Conservation (phyloP, 768 basidiomycete genomes). For the Mycena haematopus region DNA sequence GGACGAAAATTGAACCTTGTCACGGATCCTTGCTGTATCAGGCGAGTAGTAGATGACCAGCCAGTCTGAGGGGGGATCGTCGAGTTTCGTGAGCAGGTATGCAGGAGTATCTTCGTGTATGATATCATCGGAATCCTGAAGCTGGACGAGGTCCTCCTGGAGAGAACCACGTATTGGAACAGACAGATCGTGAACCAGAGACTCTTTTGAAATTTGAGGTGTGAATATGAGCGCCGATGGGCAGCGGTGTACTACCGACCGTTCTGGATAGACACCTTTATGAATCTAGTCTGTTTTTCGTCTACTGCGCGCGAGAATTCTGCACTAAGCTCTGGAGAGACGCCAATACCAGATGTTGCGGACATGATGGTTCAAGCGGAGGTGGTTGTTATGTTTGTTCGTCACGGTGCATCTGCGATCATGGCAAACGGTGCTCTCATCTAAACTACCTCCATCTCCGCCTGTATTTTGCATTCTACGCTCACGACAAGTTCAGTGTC, state of each 20-base stretch:
- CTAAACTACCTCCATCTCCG: conserved; percentile 5
- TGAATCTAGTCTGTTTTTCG: conserved; percentile 62
- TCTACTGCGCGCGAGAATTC: conserved; percentile 65
- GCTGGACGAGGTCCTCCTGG: conserved; percentile 62
- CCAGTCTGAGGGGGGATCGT: conserved; percentile 70
- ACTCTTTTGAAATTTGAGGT: conserved; percentile 53
- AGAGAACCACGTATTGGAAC: conserved; percentile 58
- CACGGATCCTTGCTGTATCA: conserved; percentile 77
- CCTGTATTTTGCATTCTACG: not conserved
- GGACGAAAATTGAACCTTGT: conserved; percentile 62
- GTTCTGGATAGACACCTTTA: conserved; percentile 78
- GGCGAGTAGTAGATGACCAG: conserved; percentile 82
- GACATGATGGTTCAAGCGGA: conserved; percentile 57
- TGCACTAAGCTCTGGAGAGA: conserved; percentile 61
- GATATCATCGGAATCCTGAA: conserved; percentile 53
- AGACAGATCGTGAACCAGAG: conserved; percentile 65
- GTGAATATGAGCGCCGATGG: conserved; percentile 31
- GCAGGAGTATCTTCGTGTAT: conserved; percentile 69
- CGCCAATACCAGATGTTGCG: conserved; percentile 72
- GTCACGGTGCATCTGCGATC: conserved; percentile 9
- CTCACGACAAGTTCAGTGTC: not conserved
- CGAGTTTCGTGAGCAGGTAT: conserved; percentile 76
- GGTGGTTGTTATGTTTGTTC: conserved; percentile 10
- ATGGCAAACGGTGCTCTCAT: conserved; percentile 5
- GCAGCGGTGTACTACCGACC: conserved; percentile 50